Conservation (phyloP, 495 filamentous ascomycete genomes). For the Letharia lupina region DNA sequence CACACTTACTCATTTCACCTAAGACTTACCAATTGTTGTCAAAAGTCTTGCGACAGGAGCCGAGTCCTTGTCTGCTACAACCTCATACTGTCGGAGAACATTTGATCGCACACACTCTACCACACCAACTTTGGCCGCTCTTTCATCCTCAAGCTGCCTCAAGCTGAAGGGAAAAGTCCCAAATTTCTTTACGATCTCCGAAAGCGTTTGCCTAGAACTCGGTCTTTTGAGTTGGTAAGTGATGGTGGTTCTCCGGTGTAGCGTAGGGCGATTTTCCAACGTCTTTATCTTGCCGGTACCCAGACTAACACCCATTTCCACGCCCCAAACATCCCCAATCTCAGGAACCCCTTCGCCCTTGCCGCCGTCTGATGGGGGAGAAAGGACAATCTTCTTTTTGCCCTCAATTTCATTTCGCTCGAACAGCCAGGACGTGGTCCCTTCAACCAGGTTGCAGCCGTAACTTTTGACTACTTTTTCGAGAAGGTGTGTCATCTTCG, state of each 20-base stretch:
- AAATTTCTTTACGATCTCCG: conserved; percentile 92
- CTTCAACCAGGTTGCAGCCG: conserved; percentile 89
- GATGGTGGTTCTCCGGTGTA: conserved; percentile 85
- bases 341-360: conserved; percentile 89
- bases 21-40: conserved; percentile 75
- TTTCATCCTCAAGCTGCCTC: conserved; percentile 93
- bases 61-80: conserved; percentile 83
- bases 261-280: conserved; percentile 73
- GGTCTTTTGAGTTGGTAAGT: conserved; percentile 88
- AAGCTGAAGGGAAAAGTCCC: conserved; percentile 96
- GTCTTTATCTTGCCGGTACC: conserved; percentile 92
- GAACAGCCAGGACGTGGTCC: conserved; percentile 93
- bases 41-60: conserved; percentile 75
- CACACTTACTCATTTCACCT: conserved; percentile 14
- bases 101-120: conserved; percentile 88
- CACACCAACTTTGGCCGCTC: conserved; percentile 90
- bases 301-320: conserved; percentile 85
- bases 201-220: conserved; percentile 80
- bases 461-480: conserved; percentile 90
- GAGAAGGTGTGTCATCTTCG: conserved; percentile 73
- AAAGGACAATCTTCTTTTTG: conserved; percentile 94
- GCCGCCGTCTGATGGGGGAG: conserved; percentile 68
- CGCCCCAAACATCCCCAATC: conserved; percentile 93
- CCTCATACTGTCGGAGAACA: conserved; percentile 90
- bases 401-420: conserved; percentile 95